phyloP scores from a whole-genome alignment of 495 filamentous ascomycete species.

The Penicillium silybi region DNA sequence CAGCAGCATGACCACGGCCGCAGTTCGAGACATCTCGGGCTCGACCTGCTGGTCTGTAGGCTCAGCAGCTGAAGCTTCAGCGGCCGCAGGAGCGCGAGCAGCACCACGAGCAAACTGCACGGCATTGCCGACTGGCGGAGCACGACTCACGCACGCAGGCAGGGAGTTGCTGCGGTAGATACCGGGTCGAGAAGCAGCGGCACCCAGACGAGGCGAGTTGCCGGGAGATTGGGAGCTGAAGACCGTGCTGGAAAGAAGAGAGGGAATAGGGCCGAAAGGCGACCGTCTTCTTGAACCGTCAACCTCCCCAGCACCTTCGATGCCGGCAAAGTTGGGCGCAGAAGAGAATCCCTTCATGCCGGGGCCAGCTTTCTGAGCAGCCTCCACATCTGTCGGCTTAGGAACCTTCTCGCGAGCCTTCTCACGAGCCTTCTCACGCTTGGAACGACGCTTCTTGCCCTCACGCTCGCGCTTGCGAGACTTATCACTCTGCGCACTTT shows the following conservation, averaged over 20 bases:
- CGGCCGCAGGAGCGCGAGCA: slow-evolving; percentile 24
- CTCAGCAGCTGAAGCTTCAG: slow-evolving; percentile 21
- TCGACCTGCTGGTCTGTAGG: slow-evolving; percentile 43
- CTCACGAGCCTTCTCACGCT: slow-evolving; percentile 11
- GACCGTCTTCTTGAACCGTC: slow-evolving; percentile 26
- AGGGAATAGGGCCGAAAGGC: slow-evolving; percentile 53
- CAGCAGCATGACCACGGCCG: slow-evolving; percentile 70
- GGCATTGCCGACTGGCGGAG: slow-evolving; percentile 35
- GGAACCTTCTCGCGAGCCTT: background rate
- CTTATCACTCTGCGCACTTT: slow-evolving; percentile 17
- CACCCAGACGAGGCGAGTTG: slow-evolving; percentile 36
- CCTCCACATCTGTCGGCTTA: background rate
- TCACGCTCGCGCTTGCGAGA: slow-evolving; percentile 18
- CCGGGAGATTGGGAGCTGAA: slow-evolving; percentile 47
- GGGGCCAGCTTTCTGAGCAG: background rate
- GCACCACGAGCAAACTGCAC: slow-evolving; percentile 39
- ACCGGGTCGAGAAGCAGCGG: slow-evolving; percentile 41
- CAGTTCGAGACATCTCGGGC: slow-evolving; percentile 64
- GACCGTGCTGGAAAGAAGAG: slow-evolving; percentile 60
- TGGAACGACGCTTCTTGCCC: slow-evolving; percentile 30
- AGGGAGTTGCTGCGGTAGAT: slow-evolving; percentile 77
- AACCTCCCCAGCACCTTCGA: slow-evolving; percentile 5
- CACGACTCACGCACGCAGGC: slow-evolving; percentile 62
- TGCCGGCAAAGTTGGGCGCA: slow-evolving; percentile 12
- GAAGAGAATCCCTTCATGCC: slow-evolving; percentile 15